Base-by-base conservation (phyloP, 1,139 yeast species). In the Suhomyces kunorum region DNA sequence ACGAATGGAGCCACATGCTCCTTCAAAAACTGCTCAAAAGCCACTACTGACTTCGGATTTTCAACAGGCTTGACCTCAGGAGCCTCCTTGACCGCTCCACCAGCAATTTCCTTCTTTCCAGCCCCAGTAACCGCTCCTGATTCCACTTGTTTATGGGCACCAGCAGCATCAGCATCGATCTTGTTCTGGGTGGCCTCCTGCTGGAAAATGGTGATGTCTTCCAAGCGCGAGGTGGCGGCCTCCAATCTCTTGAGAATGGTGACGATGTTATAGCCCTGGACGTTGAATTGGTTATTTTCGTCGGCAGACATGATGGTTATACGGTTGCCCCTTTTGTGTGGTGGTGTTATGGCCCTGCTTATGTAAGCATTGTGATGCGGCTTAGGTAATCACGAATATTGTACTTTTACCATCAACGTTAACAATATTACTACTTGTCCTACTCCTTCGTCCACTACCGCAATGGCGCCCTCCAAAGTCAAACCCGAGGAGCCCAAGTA, bases 171-270 rank as follows among this genome's bases (percentile, higher is more conserved):
- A 18, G 22, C 27, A 5, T 32, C 33, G 28, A 22, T 16, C 22
- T 13, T 29, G 13, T 47, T 34, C 40, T 54, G 52, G 39, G 53
- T 53, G 25, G 62, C 56, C 35, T 77, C 83, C 48, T 83, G 87
- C 59, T 87, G 96, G 59, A 78, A 83, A 43, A 86, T 77, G 17
- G 95, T 86, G 42, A 89, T 81, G 62, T 89, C 96, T 57, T 89
- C 97, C 55, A 89, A 78, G 38, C 97, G 79, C 11, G 96, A 84
- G 11, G 97, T 88, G 28, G 97, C 97, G 13, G 95, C 92, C 63
- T 89, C 97, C 54, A 89, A 76, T 49, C 96, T 68, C 57, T 87
- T 87, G 66, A 87, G 77, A 43, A 87, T 75, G 44, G 94, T 87
- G 33, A 85, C 87, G 46, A 87, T 74, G 59, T 86, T 87, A 68